These are phyloP conservation scores for Yamadazyma triangularis DNA, from an alignment of 1,139 yeast species.

Conservation along the genomic window DNA sequence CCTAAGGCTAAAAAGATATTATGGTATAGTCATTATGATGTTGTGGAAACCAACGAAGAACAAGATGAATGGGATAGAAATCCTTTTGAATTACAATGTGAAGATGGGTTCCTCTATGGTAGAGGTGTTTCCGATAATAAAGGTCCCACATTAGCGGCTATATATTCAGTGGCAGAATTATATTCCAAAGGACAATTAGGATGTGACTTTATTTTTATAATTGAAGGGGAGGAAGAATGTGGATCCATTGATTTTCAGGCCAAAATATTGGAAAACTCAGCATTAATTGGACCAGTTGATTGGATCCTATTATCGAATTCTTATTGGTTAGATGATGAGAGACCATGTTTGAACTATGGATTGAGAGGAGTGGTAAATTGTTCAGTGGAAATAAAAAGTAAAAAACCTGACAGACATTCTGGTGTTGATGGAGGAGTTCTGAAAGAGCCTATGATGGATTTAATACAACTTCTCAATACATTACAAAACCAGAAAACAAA, in stretches of 20 bases:
- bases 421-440: conserved; percentile 95
- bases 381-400: conserved; percentile 63
- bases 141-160: conserved; percentile 89
- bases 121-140: conserved; percentile 94
- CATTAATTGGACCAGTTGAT: conserved; percentile 65
- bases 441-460: conserved; percentile 85
- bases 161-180: conserved; percentile 80
- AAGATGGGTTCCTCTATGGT: conserved; percentile 83
- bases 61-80: conserved; percentile 66
- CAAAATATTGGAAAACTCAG: conserved; percentile 48
- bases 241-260: conserved; percentile 85
- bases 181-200: conserved; percentile 47
- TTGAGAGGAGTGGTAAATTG: conserved; percentile 87
- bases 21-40: conserved; percentile 97
- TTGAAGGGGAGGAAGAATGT: conserved; percentile 95
- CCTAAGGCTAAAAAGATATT: conserved; percentile 40
- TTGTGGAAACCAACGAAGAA: conserved; percentile 56
- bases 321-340: conserved; percentile 86
- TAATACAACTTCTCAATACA: conserved; percentile 65
- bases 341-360: conserved; percentile 92
- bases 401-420: conserved; percentile 84
- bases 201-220: conserved; percentile 73
- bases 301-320: conserved; percentile 90
- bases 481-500: conserved; percentile 58
- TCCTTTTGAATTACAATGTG: conserved; percentile 72